Base-by-base conservation (phyloP, 805 yeast genomes). In the Pichia exigua region DNA sequence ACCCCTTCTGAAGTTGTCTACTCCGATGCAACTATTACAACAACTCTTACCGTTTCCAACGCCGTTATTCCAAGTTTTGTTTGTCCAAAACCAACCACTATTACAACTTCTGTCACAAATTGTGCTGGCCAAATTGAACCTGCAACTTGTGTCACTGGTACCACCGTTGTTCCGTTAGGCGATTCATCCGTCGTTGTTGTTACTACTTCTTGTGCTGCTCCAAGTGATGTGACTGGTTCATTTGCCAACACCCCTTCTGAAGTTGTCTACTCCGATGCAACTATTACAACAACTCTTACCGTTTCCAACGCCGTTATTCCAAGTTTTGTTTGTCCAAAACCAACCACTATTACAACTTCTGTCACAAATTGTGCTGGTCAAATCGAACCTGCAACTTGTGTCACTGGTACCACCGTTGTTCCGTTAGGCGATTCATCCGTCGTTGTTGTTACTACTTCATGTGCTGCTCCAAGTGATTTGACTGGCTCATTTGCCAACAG, bases 401-500 rank as follows among this genome's bases (percentile, higher is more conserved):
- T 12, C 30, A 27, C 30, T 12, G 30, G 30, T 27, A 27, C 30
- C 11, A 27, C 30, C 3, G 13, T 27, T 27, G 30, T 27, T 9
- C 30, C 30, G 10, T 27, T 27, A 27, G 30, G 30, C 7, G 13
- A 27, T 27, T 27, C 30, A 5, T 27, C 30, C 9, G 40, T 30
- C 5, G 40, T 24, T 17, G 12, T 26, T 1, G 17, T 42, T 15
- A 20, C 30, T 6, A 22, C 51, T 11, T 48, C 52, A 3, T 49
- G 50, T 26, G n/a, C 46, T 12, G 21, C 48, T 15, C 39, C 48
- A 22, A 35, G 46, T 7, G 45, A 49, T 15, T 28, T 52, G 17
- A 26, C 49, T 17, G 56, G 57, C 32, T 45, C 58, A 11, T 56
- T 51, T 45, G 39, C 32, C n/a, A 43, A 47, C 27, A 22, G 24